Conservation (phyloP, 768 basidiomycete species). For the Fomitopsis pulvina region DNA sequence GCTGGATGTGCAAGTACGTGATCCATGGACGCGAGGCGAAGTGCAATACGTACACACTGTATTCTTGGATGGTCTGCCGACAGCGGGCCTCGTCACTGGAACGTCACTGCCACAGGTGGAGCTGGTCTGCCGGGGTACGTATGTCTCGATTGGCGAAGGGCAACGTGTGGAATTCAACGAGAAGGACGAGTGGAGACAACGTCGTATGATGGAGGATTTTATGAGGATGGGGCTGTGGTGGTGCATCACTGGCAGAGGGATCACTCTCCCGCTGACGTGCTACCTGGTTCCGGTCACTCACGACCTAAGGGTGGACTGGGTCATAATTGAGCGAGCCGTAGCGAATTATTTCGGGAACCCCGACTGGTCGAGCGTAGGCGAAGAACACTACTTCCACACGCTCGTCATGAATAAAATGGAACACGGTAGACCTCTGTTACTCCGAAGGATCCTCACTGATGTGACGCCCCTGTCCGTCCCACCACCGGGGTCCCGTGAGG, state of each 20-base stretch:
- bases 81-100: slow-evolving; percentile 65
- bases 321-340: slow-evolving; percentile 44
- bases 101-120: slow-evolving; percentile 44
- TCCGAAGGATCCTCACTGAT: slow-evolving; percentile 57
- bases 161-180: slow-evolving; percentile 33
- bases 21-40: slow-evolving; percentile 58
- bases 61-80: slow-evolving; percentile 38
- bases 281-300: slow-evolving; percentile 62
- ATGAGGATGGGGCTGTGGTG: slow-evolving; percentile 57
- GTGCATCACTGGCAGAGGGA: slow-evolving; percentile 53
- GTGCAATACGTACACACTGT: slow-evolving; percentile 62
- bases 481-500: slow-evolving; percentile 42
- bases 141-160: slow-evolving; percentile 30
- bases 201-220: slow-evolving; percentile 55
- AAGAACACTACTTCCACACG: slow-evolving; percentile 41
- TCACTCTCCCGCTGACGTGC: slow-evolving; percentile 44
- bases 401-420: slow-evolving; percentile 51
- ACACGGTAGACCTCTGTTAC: slow-evolving; percentile 46
- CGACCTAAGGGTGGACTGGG: slow-evolving; percentile 47
- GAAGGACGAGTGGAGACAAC: slow-evolving; percentile 39
- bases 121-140: slow-evolving; percentile 29
- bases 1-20: slow-evolving; percentile 54
- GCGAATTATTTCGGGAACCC: slow-evolving; percentile 40
- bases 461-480: slow-evolving; percentile 60
- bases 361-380: slow-evolving; percentile 50